phyloP scores from a whole-genome alignment of 164 flowering plant species.

The Vitis labrusca region DNA sequence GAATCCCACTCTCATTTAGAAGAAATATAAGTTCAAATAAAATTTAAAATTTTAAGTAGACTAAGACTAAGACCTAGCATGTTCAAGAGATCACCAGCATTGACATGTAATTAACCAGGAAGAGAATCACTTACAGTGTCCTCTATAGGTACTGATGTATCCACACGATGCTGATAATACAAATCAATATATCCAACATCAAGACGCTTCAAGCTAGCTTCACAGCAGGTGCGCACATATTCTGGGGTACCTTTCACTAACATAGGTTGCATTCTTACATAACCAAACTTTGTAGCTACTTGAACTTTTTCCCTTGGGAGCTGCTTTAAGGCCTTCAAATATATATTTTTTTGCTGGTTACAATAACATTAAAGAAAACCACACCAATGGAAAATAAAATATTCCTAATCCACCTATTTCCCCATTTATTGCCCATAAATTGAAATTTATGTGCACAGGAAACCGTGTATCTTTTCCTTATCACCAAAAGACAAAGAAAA shows the following conservation, averaged over 20 bases:
- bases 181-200: constrained; percentile 23
- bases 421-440: too few relatives aligned
- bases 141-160: constrained; percentile 22
- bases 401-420: not conserved
- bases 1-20: not conserved
- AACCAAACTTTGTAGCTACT: constrained; percentile 26
- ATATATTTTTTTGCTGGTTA: too few relatives aligned
- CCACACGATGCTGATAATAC: constrained; percentile 26
- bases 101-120: not conserved
- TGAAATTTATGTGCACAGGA: too few relatives aligned
- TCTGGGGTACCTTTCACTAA: constrained; percentile 19
- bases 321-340: constrained; percentile 26
- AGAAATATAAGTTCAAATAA: too few relatives aligned
- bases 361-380: too few relatives aligned
- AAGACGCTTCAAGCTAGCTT: constrained; percentile 25
- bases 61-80: too few relatives aligned
- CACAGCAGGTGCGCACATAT: constrained; percentile 16
- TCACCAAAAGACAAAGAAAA: too few relatives aligned
- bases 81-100: not conserved
- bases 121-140: not conserved
- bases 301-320: constrained; percentile 25
- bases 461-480: too few relatives aligned
- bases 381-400: not conserved
- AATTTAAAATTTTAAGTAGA: too few relatives aligned
- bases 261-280: not conserved